Percentiles rank a stretch among this genome's conserved stretches.
Conservation (phyloP, 2,329 filamentous ascomycete genomes). For the Leptographium wingfieldii region DNA sequence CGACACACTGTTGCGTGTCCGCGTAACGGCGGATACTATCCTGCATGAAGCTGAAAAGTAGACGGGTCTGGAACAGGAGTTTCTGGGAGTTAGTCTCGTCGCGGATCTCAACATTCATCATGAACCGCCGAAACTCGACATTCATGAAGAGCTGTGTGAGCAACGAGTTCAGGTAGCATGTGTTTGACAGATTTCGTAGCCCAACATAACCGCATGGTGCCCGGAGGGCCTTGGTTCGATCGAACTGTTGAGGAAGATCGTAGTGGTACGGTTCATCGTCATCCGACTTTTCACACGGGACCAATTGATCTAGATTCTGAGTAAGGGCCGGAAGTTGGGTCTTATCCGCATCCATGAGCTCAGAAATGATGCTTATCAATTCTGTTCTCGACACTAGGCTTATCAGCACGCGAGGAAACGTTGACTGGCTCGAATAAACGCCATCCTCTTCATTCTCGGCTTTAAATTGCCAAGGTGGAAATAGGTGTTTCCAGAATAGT, state of each 20-base stretch:
- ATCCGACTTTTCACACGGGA: slow-evolving; percentile 31
- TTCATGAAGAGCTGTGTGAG: slow-evolving; percentile 97
- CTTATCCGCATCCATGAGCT: slow-evolving; percentile 39
- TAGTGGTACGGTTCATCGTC: slow-evolving; percentile 42
- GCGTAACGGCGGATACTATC: slow-evolving; percentile 62
- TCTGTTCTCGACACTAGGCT: slow-evolving; percentile 41
- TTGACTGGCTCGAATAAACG: not conserved
- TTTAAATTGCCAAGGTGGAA: slow-evolving; percentile 35
- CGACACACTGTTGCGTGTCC: slow-evolving; percentile 60
- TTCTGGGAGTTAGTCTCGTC: slow-evolving; percentile 46
- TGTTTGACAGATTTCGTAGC: slow-evolving; percentile 84
- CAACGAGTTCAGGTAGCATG: slow-evolving; percentile 93
- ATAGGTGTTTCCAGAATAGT: slow-evolving; percentile 53
- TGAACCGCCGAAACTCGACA: slow-evolving; percentile 69
- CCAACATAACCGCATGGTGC: slow-evolving; percentile 75
- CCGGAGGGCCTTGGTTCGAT: slow-evolving; percentile 56
- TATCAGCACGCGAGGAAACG: slow-evolving; percentile 31
- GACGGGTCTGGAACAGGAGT: slow-evolving; percentile 65
- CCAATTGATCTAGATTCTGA: slow-evolving; percentile 34
- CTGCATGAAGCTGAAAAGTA: slow-evolving; percentile 77
- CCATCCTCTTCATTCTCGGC: slow-evolving; percentile 12
- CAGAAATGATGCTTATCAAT: slow-evolving; percentile 47
- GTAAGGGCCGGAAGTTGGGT: slow-evolving; percentile 38
- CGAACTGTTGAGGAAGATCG: slow-evolving; percentile 48
- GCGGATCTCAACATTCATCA: slow-evolving; percentile 50